Base-by-base conservation (phyloP, 2,329 filamentous ascomycete genomes). In the Neurospora crassa region DNA sequence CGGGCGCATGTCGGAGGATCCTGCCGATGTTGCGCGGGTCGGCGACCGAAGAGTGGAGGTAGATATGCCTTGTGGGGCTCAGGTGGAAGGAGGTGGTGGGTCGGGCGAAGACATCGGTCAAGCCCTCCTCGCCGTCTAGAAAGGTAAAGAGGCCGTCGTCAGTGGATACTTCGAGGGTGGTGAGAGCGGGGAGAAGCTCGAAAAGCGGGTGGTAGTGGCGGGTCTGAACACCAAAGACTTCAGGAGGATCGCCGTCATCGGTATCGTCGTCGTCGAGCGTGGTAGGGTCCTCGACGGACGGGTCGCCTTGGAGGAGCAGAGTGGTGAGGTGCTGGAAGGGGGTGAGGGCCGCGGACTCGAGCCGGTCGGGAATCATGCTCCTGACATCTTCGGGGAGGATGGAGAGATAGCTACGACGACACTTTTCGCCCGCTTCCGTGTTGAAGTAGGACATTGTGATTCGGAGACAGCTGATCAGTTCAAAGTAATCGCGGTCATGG, bases 221-320 rank as follows among this genome's bases (percentile, higher is more conserved):
- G 2, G 72, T 69, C 68, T 76, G 72, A 16, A 71, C 70, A 69
- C 76, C 74, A 42, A 71, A 77, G 59, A 75, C 45, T 14, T 75
- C 76, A 3, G 73, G 72, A 3, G 71, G 37, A 16, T 75, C 74
- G 71, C 74, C 76, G 67, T 73, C 59, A 14, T 59, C 34, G 67
- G 70, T 74, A 3, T 75, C 73, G 6, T 74, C 72, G 70, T 75
- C 72, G 43, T 68, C 70, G 11, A 76, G 40, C 12, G 75, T 67
- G 20, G 77, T 76, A 18, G 24, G 53, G 53, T 63, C 53, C 53
- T 63, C 53, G 29, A 63, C 53, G 34, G 53, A 63, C 10, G 77
- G 76, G 68, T 78, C 76, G 45, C 76, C 76, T 70, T 78, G 77
- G 8, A 78, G 70, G 18, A 74, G 70, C 4, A 78, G 74, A 5